Percentiles rank a stretch among this genome's conserved stretches.
Conservation (phyloP, 2,329 filamentous ascomycete species). For the Neoscytalidium dimidiatum region DNA sequence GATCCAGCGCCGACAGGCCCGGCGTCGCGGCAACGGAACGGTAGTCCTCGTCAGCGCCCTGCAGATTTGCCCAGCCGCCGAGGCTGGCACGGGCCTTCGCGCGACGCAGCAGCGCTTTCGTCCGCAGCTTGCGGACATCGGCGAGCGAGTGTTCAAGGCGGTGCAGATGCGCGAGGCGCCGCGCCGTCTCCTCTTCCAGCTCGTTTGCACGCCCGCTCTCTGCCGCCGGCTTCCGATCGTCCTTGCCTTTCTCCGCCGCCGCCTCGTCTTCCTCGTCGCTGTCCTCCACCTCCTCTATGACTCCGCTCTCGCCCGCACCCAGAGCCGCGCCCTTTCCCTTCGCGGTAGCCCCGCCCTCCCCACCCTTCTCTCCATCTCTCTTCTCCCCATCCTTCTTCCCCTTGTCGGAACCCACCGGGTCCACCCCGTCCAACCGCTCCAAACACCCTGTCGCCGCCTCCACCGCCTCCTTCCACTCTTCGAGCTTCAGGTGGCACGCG, state of each 20-base stretch:
- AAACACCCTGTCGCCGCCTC: slow-evolving; percentile 72
- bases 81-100: slow-evolving; percentile 71
- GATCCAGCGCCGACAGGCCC: slow-evolving; percentile 66
- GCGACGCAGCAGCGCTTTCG: slow-evolving; percentile 79
- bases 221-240: not conserved
- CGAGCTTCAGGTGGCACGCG: slow-evolving; percentile 82
- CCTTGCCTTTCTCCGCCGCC: slow-evolving; percentile 29
- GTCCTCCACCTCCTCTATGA: slow-evolving; percentile 40
- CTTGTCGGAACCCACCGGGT: slow-evolving; percentile 43
- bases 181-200: slow-evolving; percentile 56
- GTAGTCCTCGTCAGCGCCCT: slow-evolving; percentile 81
- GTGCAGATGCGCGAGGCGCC: not conserved
- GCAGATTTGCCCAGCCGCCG: slow-evolving; percentile 76
- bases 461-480: slow-evolving; percentile 82
- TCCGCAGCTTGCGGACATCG: slow-evolving; percentile 75
- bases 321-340: slow-evolving; percentile 24
- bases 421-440: slow-evolving; percentile 68
- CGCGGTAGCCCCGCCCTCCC: slow-evolving; percentile 24
- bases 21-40: slow-evolving; percentile 61
- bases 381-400: slow-evolving; percentile 24
- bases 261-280: slow-evolving; percentile 47
- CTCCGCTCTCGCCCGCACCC: slow-evolving; percentile 39
- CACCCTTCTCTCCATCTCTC: slow-evolving; percentile 24
- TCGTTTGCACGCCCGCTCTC: slow-evolving; percentile 43
- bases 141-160: slow-evolving; percentile 39